Evolutionary conservation across 73 alveolate species (phyloP), one percentile per base, ranked within the genome.

Genomic region (Paramecium bursaria): DNA sequence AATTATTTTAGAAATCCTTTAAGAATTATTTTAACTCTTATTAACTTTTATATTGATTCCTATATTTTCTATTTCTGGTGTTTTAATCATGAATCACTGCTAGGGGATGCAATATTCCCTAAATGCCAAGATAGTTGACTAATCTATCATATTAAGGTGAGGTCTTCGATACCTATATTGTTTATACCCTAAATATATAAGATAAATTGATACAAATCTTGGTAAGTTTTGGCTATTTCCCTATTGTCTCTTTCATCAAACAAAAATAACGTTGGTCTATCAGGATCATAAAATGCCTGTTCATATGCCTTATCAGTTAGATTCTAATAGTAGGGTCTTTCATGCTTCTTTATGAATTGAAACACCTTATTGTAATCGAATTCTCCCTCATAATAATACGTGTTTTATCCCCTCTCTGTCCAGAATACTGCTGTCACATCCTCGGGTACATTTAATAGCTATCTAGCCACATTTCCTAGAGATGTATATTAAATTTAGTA

Each of bases 171-270:
- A 67, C 82, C 27, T 39, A 67, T 39, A 67, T 42, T 67, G 82
- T 67, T 39, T 67, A 21, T 39, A 67, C 22, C 10, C 82, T 67
- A 67, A 2, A 67, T 35, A 17, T 33, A 13, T 9, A 23, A 15
- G 3, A 39, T 39, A 21, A 30, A 60, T 60, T 14, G 5, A 29
- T 67, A 67, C 82, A 39, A 53, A 10, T 67, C 44, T 67, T 67
- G 17, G 44, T 67, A 47, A 30, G 39, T 27, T 67, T 67, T 67
- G 1, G 82, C 82, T 39, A 67, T 31, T 3, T 67, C 82, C 21
- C 82, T 31, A 67, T 67, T 39, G 10, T 67, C 82, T 67, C 44
- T 67, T 19, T 67, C 82, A 39, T 67, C 82, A 39, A 67, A 67
- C 17, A 67, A 21, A 30, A 67, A 67, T 67, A 67, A 39, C 1